A percentile compares a stretch with the other conserved stretches of the same genome.
phyloP scores from a whole-genome alignment of 495 filamentous ascomycete genomes.

The Geoglossum glabrum region DNA sequence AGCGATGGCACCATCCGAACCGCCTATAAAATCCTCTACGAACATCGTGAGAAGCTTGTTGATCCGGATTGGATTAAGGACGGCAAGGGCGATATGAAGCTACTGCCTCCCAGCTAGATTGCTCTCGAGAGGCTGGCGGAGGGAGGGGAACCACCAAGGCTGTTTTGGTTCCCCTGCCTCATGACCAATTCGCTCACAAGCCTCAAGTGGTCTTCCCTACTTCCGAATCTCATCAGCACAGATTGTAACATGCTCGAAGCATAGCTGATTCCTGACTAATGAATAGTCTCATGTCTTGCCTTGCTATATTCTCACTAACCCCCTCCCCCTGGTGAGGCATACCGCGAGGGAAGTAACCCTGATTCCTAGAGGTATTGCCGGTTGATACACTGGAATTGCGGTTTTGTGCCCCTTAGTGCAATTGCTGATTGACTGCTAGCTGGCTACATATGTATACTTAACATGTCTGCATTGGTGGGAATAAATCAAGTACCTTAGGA shows the following conservation, averaged over 20 bases:
- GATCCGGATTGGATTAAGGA: constrained; percentile 52
- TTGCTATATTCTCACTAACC: neutral
- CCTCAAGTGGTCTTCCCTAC: neutral
- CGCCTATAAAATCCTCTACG: constrained; percentile 74
- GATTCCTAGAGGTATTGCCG: neutral
- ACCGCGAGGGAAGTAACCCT: neutral
- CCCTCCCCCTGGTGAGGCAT: neutral
- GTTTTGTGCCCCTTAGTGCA: neutral
- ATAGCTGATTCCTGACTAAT: neutral
- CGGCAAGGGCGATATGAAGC: constrained; percentile 44
- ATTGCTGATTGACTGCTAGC: neutral
- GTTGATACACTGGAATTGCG: neutral
- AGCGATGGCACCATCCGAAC: constrained; percentile 92
- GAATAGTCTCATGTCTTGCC: neutral
- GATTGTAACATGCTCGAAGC: neutral
- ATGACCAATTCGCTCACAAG: neutral
- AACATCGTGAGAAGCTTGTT: constrained; percentile 50
- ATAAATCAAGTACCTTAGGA: neutral
- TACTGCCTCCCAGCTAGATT: constrained; percentile 32
- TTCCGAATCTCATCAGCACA: neutral
- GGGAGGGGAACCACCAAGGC: neutral
- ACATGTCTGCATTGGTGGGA: neutral
- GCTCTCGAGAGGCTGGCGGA: neutral
- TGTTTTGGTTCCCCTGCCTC: no score
- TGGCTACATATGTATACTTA: neutral